Base-by-base conservation (phyloP, 768 basidiomycete species). In the Pulveroboletus sp. region DNA sequence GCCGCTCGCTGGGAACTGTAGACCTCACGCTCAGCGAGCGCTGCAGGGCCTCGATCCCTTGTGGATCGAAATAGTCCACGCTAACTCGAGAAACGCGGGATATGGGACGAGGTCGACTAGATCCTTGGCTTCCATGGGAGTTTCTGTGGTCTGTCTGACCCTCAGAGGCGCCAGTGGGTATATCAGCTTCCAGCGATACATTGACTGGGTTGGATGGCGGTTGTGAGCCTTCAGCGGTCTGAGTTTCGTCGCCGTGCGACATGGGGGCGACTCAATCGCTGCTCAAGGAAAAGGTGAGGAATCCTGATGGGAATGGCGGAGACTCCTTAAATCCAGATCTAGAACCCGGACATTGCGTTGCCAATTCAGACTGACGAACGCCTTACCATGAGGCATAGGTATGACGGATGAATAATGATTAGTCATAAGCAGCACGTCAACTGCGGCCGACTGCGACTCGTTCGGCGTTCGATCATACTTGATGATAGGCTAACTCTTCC, bases 41-140 rank as follows among this genome's bases (percentile, higher is more conserved):
- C 19, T 62, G 62, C 3, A 62, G 23, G 7, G 56, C 53, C 4
- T 43, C 53, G 30, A 80, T 73, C 9, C 81, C 83, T 17, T 57
- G 56, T 1, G 75, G 79, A 61, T 85, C 81, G 56, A 84, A 83
- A 54, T 73, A 74, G 39, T 75, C 76, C 17, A 79, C 49, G 22
- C 69, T 63, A 4, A 79, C 74, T 47, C 59, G 69, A 42, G 69
- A 74, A 13, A 51, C 26, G n/a, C 4, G 40, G 9, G 61, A 44
- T 3, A 5, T 14, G 1, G 55, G 36, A 9, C 47, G 49, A 29
- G 49, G 45, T 35, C 42, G 30, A 26, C 13, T 26, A 26, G 4
- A 14, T 47, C 16, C 30, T 23, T 6, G 50, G 20, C 9, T 22
- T 27, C 23, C 43, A 23, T 44, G 54, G 19, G 27, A 20, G 3